These are phyloP conservation scores for Pleomassaria siparia DNA, from an alignment of 2,329 filamentous ascomycete species.

Conservation along the genomic window DNA sequence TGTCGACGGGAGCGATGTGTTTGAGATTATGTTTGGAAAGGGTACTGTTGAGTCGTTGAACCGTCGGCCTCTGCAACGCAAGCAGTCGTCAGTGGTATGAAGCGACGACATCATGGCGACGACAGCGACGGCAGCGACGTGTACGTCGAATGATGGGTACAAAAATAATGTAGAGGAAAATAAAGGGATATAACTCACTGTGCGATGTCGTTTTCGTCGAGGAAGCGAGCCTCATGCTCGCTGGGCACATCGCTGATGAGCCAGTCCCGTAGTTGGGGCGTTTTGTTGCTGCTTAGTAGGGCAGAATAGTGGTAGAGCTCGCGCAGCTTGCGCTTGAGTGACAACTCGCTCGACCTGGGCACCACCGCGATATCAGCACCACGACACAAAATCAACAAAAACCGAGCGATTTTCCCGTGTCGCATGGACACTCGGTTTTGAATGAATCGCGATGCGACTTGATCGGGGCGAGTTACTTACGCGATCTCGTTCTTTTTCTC, in stretches of 20 bases:
- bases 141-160: neutral
- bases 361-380: conserved; percentile 40
- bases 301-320: conserved; percentile 82
- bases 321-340: conserved; percentile 87
- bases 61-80: conserved; percentile 52
- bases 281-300: conserved; percentile 56
- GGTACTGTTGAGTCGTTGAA: conserved; percentile 60
- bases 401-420: conserved; percentile 44
- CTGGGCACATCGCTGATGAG: conserved; percentile 56
- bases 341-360: conserved; percentile 60
- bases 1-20: conserved; percentile 27
- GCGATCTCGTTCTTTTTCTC: conserved; percentile 47
- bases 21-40: conserved; percentile 28
- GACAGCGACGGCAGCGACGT: conserved; percentile 1
- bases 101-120: conserved; percentile 18
- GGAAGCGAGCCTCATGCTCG: conserved; percentile 56
- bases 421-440: conserved; percentile 33
- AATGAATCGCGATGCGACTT: conserved; percentile 33
- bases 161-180: conserved; percentile 1
- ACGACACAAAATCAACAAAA: conserved; percentile 41
- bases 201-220: conserved; percentile 59
- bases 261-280: conserved; percentile 57
- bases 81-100: conserved; percentile 32
- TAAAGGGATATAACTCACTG: conserved; percentile 50
- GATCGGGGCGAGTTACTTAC: conserved; percentile 43